A percentile compares a stretch with the other conserved stretches of the same genome.
These are phyloP conservation scores for Paxillus involutus DNA, from an alignment of 768 basidiomycete genomes.

Conservation along the genomic window DNA sequence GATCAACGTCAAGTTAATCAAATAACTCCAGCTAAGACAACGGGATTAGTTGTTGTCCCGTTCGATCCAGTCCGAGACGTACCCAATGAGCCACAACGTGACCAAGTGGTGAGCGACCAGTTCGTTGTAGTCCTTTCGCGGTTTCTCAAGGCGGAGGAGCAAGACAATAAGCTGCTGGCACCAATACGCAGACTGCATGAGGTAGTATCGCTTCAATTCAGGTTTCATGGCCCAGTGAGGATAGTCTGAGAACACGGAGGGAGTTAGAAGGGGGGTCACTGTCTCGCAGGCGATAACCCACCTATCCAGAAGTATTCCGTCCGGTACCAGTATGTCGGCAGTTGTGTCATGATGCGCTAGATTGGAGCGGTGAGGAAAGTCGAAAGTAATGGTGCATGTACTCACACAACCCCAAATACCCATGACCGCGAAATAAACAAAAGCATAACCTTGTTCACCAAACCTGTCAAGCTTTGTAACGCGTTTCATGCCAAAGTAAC, in stretches of 20 bases:
- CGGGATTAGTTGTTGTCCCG: background rate
- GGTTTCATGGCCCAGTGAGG: slow-evolving; percentile 88
- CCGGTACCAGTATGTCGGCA: slow-evolving; percentile 85
- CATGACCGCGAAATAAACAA: slow-evolving; percentile 74
- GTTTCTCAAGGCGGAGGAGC: slow-evolving; percentile 85
- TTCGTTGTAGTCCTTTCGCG: slow-evolving; percentile 87
- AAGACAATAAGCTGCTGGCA: slow-evolving; percentile 89
- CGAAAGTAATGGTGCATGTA: background rate
- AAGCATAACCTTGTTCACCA: slow-evolving; percentile 88
- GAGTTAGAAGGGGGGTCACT: background rate
- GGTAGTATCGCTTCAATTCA: slow-evolving; percentile 87
- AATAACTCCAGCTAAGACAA: slow-evolving; percentile 73
- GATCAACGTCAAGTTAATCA: slow-evolving; percentile 78
- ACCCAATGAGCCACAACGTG: slow-evolving; percentile 94
- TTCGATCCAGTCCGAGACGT: slow-evolving; percentile 19
- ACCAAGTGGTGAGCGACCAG: slow-evolving; percentile 90
- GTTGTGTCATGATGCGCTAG: slow-evolving; percentile 78
- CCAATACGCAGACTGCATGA: slow-evolving; percentile 94
- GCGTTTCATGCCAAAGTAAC: slow-evolving; percentile 66
- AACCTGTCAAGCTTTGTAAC: slow-evolving; percentile 75
- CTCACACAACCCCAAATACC: slow-evolving; percentile 79
- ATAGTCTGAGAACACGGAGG: slow-evolving; percentile 53
- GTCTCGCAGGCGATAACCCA: slow-evolving; percentile 24
- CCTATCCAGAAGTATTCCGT: slow-evolving; percentile 87
- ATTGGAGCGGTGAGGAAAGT: background rate